Evolutionary conservation across 352 stramenopile genomes (phyloP), one percentile per base, ranked within the genome.

Genomic region (Phytophthora sansomeana): DNA sequence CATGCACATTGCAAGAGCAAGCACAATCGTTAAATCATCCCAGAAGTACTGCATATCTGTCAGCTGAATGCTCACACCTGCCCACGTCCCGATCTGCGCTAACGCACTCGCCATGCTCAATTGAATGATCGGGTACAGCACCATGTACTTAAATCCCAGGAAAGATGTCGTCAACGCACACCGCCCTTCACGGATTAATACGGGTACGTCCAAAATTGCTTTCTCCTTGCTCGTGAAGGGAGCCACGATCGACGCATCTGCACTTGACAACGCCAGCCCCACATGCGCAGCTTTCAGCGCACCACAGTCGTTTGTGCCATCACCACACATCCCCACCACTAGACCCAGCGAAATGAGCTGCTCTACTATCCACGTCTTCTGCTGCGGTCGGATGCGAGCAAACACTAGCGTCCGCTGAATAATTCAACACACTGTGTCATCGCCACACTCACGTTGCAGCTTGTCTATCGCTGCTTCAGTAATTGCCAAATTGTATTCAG

Each of bases 141-240:
- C 73, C 66, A 69, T 70, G 52, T 74, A 74, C 59, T 69, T 70
- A 48, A 86, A 82, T 6, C 62, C 73, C 3, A 78, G 26, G 55
- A 85, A 84, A 44, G 76, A 82, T 11, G 79, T 88, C 42, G 67
- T 78, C 24, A 97, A 72, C 13, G 89, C 79, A 65, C 89, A 96
- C 6, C 90, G 77, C 46, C 91, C 91, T 61, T 97, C 91, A 11
- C 77, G 80, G 28, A 96, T 72, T 21, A 97, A 69, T 48, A 89
- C 84, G 0, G 80, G 61, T 11, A 97, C 88, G 57, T 88, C 84
- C 36, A 63, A 68, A 35, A 97, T 90, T 7, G 57, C 71, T 53
- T 96, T 96, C 29, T 84, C 73, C 36, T 92, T 81, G 62, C 84
- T 96, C 5, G 91, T 97, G 63, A 97, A 97, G 24, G 90, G 90